These are phyloP conservation scores for Fonsecaea erecta DNA, from an alignment of 2,329 filamentous ascomycete genomes.

Conservation along the genomic window DNA sequence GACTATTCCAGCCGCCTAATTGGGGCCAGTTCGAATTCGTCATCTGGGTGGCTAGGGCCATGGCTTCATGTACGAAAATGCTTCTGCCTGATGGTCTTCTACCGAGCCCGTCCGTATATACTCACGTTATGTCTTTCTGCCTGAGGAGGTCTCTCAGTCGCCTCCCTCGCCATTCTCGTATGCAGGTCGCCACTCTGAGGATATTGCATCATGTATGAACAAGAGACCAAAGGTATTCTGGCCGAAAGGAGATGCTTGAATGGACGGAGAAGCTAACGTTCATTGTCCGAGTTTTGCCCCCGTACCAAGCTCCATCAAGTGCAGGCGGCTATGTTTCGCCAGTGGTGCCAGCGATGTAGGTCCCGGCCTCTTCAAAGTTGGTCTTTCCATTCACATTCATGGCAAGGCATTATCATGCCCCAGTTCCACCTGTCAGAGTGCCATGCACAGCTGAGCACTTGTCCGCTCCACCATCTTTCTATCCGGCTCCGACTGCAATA, in stretches of 20 bases:
- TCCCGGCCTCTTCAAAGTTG: not conserved
- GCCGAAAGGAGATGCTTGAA: not conserved
- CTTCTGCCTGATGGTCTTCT: not conserved
- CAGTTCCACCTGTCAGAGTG: not conserved
- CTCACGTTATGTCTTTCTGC: not conserved
- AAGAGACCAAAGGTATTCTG: conserved; percentile 6
- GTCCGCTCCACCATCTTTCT: not conserved
- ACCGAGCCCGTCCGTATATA: not conserved
- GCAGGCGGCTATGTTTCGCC: conserved; percentile 2
- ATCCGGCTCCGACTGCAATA: conserved; percentile 9
- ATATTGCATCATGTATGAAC: conserved; percentile 1
- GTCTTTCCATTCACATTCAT: not conserved
- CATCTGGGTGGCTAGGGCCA: not conserved
- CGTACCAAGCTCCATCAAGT: not conserved
- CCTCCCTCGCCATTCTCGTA: not conserved
- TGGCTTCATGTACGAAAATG: not conserved
- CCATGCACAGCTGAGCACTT: not conserved
- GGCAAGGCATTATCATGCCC: conserved; percentile 13
- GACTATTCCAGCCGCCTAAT: not conserved
- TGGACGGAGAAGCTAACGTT: not conserved
- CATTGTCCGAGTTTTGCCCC: not conserved
- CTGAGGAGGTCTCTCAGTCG: not conserved
- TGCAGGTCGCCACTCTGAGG: not conserved
- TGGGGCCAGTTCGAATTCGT: not conserved
- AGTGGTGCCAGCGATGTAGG: conserved; percentile 5